phyloP scores from a whole-genome alignment of 768 basidiomycete species.

The Pleurotus tuber-regium region DNA sequence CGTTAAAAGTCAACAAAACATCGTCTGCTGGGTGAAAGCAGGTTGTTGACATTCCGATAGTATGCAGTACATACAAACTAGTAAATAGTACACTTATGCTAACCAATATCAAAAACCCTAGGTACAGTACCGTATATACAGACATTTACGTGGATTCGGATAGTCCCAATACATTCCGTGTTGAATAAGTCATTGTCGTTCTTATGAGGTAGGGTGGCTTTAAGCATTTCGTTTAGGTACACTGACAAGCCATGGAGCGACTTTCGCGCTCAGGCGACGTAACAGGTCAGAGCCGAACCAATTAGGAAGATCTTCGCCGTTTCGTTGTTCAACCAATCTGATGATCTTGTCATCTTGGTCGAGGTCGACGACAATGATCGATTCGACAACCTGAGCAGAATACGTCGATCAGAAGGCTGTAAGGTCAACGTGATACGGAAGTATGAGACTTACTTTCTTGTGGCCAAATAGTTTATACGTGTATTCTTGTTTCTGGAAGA shows the following conservation, averaged over 20 bases:
- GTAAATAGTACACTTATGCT: too few relatives aligned
- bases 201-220: not conserved
- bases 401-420: not conserved
- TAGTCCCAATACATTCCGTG: too few relatives aligned
- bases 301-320: conserved; percentile 50
- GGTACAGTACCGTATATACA: too few relatives aligned
- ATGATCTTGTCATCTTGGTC: conserved; percentile 64
- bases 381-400: conserved; percentile 46
- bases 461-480: conserved; percentile 46
- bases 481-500: conserved; percentile 60
- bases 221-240: conserved; percentile 36
- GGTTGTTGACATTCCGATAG: too few relatives aligned
- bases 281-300: conserved; percentile 46
- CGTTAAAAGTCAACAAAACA: too few relatives aligned
- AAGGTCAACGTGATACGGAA: too few relatives aligned
- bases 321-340: conserved; percentile 57
- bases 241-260: conserved; percentile 51
- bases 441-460: conserved; percentile 55
- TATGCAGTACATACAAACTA: too few relatives aligned
- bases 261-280: conserved; percentile 47
- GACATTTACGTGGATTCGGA: too few relatives aligned
- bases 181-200: too few relatives aligned
- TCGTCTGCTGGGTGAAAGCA: too few relatives aligned
- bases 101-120: too few relatives aligned
- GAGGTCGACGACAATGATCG: conserved; percentile 60